Evolutionary conservation across 192 early-diverging fungal species (phyloP).

Genomic region (Gorgonomyces haynaldii): DNA sequence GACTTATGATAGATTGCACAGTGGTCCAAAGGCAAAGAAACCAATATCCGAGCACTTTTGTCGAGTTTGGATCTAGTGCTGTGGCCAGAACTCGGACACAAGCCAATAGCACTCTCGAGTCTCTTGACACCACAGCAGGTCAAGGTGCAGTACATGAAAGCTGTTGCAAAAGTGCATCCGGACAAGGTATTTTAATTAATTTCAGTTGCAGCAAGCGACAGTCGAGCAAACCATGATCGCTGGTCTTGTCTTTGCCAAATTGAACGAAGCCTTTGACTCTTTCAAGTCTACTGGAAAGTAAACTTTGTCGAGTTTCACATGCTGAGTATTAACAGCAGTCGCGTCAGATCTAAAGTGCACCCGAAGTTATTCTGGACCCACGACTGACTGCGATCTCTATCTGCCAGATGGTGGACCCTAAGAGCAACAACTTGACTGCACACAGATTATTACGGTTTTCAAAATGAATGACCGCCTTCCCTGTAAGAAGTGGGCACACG

Average conservation of each 20-base stretch:
- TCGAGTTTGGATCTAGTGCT: slow-evolving; percentile 66
- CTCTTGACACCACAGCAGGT: slow-evolving; percentile 75
- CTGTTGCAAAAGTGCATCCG: slow-evolving; percentile 85
- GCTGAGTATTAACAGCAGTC: no score
- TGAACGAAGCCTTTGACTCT: slow-evolving; percentile 92
- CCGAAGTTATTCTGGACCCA: no score
- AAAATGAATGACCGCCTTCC: no score
- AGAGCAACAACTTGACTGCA: no score
- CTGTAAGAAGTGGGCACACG: no score
- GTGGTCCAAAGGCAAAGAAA: slow-evolving; percentile 84
- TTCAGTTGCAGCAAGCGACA: slow-evolving; percentile 33
- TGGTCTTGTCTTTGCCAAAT: slow-evolving; percentile 67
- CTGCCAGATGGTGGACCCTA: no score
- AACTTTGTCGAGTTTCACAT: no score
- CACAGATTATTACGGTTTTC: no score
- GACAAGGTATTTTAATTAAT: slow-evolving; percentile 55
- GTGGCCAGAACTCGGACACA: slow-evolving; percentile 66
- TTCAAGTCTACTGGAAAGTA: no score
- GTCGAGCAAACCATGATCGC: slow-evolving; percentile 81
- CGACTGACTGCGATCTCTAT: no score
- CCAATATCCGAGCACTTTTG: slow-evolving; percentile 79
- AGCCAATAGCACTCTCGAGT: slow-evolving; percentile 67
- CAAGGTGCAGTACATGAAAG: slow-evolving; percentile 86
- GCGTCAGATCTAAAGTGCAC: no score
- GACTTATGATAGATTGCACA: slow-evolving; percentile 25